Evolutionary conservation across 805 yeast species (phyloP).

Genomic region (Candida morakotiae): DNA sequence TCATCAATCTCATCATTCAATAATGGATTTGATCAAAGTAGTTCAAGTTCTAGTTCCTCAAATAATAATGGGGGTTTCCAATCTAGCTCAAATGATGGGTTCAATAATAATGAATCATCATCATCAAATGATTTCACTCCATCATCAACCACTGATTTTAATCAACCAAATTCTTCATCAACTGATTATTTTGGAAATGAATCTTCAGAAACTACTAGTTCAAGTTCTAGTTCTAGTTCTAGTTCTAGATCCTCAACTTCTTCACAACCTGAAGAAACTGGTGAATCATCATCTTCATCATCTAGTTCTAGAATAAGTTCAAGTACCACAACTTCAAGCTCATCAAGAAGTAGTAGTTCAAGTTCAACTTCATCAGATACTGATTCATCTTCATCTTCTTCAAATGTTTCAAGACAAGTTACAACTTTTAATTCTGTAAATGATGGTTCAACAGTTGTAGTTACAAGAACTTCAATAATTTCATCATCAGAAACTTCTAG

Average conservation of each 20-base stretch:
- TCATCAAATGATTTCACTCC: neutral
- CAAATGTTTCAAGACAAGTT: slow-evolving; percentile 4
- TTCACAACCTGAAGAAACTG: neutral
- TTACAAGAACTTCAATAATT: slow-evolving; percentile 35
- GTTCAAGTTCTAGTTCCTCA: neutral
- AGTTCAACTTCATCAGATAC: slow-evolving; percentile 1
- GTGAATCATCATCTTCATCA: slow-evolving; percentile 1
- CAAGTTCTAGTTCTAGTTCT: neutral
- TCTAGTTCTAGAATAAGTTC: slow-evolving; percentile 1
- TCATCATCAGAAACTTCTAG: slow-evolving; percentile 17
- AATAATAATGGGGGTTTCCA: neutral
- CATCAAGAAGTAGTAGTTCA: slow-evolving; percentile 7
- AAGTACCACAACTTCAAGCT: neutral
- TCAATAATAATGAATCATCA: no score
- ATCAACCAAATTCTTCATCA: neutral
- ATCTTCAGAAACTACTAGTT: no score
- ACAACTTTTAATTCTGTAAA: slow-evolving; percentile 31
- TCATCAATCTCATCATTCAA: neutral
- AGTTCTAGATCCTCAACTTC: neutral
- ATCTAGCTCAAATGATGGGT: neutral
- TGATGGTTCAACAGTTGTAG: slow-evolving; percentile 34
- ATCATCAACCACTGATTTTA: neutral
- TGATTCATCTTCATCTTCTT: slow-evolving; percentile 5
- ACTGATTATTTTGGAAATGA: no score
- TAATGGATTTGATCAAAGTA: neutral